These are phyloP conservation scores for Chaetothyriales sp. DNA, from an alignment of 2,329 filamentous ascomycete genomes.

Conservation along the genomic window DNA sequence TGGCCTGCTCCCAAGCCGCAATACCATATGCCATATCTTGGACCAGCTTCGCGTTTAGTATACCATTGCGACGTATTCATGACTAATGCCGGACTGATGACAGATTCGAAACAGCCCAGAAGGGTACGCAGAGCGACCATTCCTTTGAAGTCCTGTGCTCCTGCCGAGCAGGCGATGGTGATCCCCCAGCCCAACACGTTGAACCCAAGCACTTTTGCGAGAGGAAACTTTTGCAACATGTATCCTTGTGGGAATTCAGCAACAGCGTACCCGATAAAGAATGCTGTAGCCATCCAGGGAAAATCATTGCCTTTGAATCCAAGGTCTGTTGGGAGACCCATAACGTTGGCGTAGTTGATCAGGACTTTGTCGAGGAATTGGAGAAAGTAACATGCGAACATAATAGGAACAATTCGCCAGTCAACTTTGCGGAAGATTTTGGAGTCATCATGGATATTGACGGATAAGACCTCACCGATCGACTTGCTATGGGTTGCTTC, in stretches of 20 bases:
- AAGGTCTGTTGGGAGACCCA: conserved; percentile 44
- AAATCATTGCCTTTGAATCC: conserved; percentile 44
- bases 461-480: conserved; percentile 3
- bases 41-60: conserved; percentile 26
- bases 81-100: conserved; percentile 41
- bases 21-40: conserved; percentile 20
- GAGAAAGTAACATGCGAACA: conserved; percentile 36
- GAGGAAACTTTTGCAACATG: conserved; percentile 40
- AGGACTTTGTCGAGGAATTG: conserved; percentile 25
- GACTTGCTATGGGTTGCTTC: not conserved
- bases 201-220: conserved; percentile 39
- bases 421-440: conserved; percentile 27
- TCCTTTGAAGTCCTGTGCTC: conserved; percentile 37
- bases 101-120: conserved; percentile 41
- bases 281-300: conserved; percentile 44
- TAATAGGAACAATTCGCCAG: conserved; percentile 37
- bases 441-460: too few relatives aligned
- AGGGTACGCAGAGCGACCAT: conserved; percentile 38
- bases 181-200: conserved; percentile 35
- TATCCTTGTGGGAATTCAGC: conserved; percentile 47
- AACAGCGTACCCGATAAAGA: conserved; percentile 45
- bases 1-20: conserved; percentile 7
- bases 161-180: conserved; percentile 36
- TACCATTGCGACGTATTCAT: conserved; percentile 45
- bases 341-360: conserved; percentile 44